Evolutionary conservation across 345 rosid species (phyloP).

Genomic region (Citrus medica): DNA sequence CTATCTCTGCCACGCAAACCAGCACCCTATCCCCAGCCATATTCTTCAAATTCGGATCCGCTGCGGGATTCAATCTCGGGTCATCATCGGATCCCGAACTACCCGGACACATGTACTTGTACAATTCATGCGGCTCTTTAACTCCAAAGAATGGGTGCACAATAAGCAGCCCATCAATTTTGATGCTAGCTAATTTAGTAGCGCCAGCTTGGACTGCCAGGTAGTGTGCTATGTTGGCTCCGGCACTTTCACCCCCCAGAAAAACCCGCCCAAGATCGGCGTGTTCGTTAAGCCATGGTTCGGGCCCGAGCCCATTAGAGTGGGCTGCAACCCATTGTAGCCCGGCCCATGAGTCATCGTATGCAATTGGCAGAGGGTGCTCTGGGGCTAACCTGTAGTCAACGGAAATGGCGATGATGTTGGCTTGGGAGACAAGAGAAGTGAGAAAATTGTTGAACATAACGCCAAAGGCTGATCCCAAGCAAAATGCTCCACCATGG

Average conservation of each 20-base stretch:
- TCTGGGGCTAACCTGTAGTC: constrained; percentile 40
- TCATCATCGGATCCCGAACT: constrained; percentile 36
- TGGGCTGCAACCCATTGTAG: constrained; percentile 34
- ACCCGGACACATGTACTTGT: constrained; percentile 26
- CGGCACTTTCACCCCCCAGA: constrained; percentile 37
- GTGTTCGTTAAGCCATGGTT: constrained; percentile 28
- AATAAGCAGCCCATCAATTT: constrained; percentile 19
- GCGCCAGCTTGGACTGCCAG: constrained; percentile 25
- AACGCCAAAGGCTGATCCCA: constrained; percentile 23
- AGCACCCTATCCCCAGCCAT: constrained; percentile 32
- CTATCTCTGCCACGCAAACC: constrained; percentile 46
- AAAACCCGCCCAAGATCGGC: constrained; percentile 30
- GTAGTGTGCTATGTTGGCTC: constrained; percentile 36
- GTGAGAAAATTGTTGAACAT: not conserved
- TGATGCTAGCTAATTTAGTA: constrained; percentile 14
- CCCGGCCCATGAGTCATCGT: constrained; percentile 41
- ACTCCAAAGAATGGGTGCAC: constrained; percentile 43
- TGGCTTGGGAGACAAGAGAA: constrained; percentile 13
- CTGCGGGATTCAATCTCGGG: constrained; percentile 31
- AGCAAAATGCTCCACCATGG: constrained; percentile 36
- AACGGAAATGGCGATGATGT: constrained; percentile 22
- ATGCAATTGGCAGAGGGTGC: constrained; percentile 35
- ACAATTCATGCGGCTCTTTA: constrained; percentile 24
- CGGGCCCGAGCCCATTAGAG: constrained; percentile 19
- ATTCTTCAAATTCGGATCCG: constrained; percentile 25